Evolutionary conservation across 192 early-diverging fungal species (phyloP), one percentile per base, ranked within the genome.

Genomic region (Linnemannia schmuckeri): DNA sequence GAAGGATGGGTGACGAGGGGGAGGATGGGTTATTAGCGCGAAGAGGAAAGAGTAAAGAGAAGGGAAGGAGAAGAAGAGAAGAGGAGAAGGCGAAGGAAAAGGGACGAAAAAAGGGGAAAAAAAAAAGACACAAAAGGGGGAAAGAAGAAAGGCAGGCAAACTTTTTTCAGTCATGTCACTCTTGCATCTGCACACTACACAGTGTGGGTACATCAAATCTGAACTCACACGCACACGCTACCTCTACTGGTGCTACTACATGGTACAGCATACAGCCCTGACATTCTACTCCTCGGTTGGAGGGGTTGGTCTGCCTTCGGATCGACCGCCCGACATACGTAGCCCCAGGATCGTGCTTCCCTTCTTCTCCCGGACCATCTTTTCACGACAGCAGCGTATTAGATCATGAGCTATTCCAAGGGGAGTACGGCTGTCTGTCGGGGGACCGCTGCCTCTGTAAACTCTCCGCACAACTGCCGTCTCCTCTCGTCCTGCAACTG

Each of bases 301-400:
- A 7, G 27, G 41, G 42, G 6, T 22, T 13, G 69, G 71, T n/a
- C 15, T 46, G 30, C 18, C 42, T 30, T 41, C 61, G 30, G 61
- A 33, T 66, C n/a, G 27, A 46, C 42, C 41, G 27, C 15, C 12
- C 38, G 38, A 24, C 22, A 52, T 18, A 52, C 20, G 8, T 7
- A 42, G 70, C 70, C 24, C 7, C 35, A 41, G 18, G 22, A 35
- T 24, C 38, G 70, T 41, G 70, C 15, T 38, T 22, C 70, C 41
- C 41, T 71, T 71, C 70, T 71, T 38, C 70, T 35, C 70, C 40
- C 70, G 70, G 35, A 52, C 49, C 47, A 49, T 49, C 17, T 49
- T 10, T 27, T 63, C 27, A 30, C 57, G 2, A 9, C 9, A 13
- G 9, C 27, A 30, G 22, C 9, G 7, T 12, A 63, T 22, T 27